phyloP scores from a whole-genome alignment of 192 early-diverging fungal genomes.

The Coemansia sp. region DNA sequence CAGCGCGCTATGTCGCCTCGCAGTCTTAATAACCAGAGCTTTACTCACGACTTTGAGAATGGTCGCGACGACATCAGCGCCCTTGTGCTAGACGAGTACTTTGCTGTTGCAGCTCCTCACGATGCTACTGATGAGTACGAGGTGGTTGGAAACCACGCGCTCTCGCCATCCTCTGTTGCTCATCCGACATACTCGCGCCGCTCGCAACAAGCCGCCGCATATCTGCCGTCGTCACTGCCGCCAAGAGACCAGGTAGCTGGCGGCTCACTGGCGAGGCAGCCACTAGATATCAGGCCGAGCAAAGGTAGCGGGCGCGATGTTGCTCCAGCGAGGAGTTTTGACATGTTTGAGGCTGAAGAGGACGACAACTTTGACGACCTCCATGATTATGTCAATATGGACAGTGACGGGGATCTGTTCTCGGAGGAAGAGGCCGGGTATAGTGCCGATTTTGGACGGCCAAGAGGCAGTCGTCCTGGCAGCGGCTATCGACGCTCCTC shows the following conservation, averaged over 20 bases:
- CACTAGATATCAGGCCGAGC: constrained; percentile 29
- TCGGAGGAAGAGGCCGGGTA: constrained; percentile 23
- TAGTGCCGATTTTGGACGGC: constrained; percentile 6
- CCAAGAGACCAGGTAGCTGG: constrained; percentile 6
- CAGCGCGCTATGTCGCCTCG: constrained; percentile 21
- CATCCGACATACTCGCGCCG: constrained; percentile 47
- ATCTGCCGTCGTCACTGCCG: not conserved
- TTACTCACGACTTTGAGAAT: constrained; percentile 52
- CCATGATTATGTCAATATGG: constrained; percentile 44
- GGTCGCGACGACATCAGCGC: constrained; percentile 46
- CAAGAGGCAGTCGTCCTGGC: not conserved
- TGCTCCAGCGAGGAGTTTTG: not conserved
- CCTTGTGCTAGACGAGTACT: constrained; percentile 48
- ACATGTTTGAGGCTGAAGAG: constrained; percentile 23
- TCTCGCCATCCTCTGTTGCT: constrained; percentile 43
- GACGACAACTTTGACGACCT: constrained; percentile 40
- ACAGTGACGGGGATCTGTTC: constrained; percentile 24
- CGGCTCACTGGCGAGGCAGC: constrained; percentile 6
- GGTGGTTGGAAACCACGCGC: constrained; percentile 40
- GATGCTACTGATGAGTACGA: constrained; percentile 51
- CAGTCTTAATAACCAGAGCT: constrained; percentile 23
- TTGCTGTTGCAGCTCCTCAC: constrained; percentile 36
- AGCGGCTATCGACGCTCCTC: not conserved
- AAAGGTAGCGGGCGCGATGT: constrained; percentile 18
- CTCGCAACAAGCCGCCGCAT: not conserved